Conservation (phyloP, 108 stramenopile genomes). For the Mayamaea pseudoterrestris region DNA sequence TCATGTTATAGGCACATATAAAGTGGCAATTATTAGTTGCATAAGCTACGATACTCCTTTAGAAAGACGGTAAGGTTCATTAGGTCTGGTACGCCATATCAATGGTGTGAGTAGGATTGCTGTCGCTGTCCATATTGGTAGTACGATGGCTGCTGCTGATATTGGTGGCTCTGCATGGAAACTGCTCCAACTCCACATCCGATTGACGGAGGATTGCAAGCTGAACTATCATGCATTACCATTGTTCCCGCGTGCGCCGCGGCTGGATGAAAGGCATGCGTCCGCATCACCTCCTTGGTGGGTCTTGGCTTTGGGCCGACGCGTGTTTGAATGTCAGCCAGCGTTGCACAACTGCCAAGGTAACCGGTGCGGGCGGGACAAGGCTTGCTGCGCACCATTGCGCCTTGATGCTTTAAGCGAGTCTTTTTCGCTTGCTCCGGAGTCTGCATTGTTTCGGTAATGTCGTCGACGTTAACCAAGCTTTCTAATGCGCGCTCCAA, state of each 20-base stretch:
- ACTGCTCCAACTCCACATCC: too few species aligned
- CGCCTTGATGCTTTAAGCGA: neutral
- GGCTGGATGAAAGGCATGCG: constrained; percentile 11
- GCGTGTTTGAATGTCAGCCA: constrained; percentile 6
- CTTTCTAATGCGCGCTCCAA: constrained; percentile 7
- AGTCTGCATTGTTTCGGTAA: neutral
- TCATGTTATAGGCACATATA: too few species aligned
- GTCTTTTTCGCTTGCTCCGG: constrained; percentile 5
- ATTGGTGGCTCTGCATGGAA: too few species aligned
- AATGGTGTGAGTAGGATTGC: too few species aligned
- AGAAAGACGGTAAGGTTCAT: too few species aligned
- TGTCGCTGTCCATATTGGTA: too few species aligned
- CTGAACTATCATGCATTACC: too few species aligned
- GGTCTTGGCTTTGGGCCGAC: constrained; percentile 3
- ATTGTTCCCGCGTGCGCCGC: constrained; percentile 12
- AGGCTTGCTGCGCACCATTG: neutral
- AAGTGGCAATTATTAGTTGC: too few species aligned
- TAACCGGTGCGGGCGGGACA: neutral
- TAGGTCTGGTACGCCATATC: too few species aligned
- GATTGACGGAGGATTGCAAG: too few species aligned
- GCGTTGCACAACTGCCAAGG: neutral
- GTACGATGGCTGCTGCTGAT: too few species aligned
- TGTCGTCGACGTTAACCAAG: constrained; percentile 18
- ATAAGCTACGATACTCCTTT: too few species aligned
- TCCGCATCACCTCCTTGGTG: constrained; percentile 10